Evolutionary conservation across 2,329 filamentous ascomycete species (phyloP).

Genomic region (Aspergillus latus): DNA sequence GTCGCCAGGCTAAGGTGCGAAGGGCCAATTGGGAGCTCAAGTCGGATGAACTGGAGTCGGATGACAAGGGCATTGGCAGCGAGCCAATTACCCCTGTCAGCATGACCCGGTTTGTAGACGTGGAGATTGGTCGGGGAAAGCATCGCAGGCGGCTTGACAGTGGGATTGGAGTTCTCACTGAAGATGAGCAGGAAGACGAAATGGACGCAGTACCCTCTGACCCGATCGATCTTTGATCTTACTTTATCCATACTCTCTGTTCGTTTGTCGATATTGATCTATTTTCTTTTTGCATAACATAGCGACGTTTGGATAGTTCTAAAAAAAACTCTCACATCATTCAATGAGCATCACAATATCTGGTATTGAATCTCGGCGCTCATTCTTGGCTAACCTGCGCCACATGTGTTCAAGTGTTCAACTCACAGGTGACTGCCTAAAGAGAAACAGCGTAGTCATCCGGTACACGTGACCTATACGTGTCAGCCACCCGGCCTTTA

Average conservation of each 20-base stretch:
- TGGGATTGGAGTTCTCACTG: conserved; percentile 39
- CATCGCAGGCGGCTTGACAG: conserved; percentile 41
- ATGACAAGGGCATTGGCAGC: conserved; percentile 30
- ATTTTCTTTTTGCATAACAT: neutral
- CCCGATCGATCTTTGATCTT: conserved; percentile 23
- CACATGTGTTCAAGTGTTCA: too few relatives aligned
- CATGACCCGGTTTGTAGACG: conserved; percentile 43
- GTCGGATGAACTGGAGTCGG: conserved; percentile 38
- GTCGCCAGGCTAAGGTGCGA: conserved; percentile 41
- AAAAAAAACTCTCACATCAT: neutral
- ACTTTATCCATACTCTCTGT: neutral
- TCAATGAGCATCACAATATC: neutral
- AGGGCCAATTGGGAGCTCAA: conserved; percentile 42
- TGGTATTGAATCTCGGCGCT: neutral
- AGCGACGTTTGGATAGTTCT: neutral
- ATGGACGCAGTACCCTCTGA: conserved; percentile 33
- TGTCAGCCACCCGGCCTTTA: too few relatives aligned
- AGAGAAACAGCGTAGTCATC: too few relatives aligned
- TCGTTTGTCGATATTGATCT: neutral
- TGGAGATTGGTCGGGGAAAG: conserved; percentile 42
- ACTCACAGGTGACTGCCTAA: too few relatives aligned
- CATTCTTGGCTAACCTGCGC: too few relatives aligned
- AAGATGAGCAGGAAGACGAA: conserved; percentile 33
- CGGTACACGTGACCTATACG: too few relatives aligned
- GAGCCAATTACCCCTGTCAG: conserved; percentile 47